Evolutionary conservation across 169 alveolate genomes (phyloP).

Genomic region (Cyclospora cayetanensis): DNA sequence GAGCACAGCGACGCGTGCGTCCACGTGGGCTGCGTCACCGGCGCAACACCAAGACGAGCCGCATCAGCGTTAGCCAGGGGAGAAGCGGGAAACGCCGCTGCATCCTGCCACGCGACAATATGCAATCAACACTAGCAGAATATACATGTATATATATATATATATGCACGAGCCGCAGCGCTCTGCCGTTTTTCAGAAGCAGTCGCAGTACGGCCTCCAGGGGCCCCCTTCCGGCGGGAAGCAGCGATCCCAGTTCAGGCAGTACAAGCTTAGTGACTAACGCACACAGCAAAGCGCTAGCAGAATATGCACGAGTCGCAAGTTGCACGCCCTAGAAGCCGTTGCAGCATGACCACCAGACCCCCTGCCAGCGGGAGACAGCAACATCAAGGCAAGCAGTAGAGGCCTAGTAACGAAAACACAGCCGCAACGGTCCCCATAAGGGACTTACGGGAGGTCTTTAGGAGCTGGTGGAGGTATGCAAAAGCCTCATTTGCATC

Average conservation of each 20-base stretch:
- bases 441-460: neutral
- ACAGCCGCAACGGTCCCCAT: neutral
- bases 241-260: neutral
- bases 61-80: neutral
- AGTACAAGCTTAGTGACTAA: neutral
- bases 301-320: no score
- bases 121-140: no score
- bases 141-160: no score
- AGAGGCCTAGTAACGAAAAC: neutral
- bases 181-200: no score
- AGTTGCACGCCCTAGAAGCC: no score
- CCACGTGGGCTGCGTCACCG: constrained; percentile 25
- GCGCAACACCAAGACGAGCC: constrained; percentile 20
- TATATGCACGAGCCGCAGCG: no score
- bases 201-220: neutral
- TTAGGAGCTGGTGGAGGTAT: neutral
- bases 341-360: neutral
- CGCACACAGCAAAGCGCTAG: neutral
- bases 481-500: neutral
- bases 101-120: no score
- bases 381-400: neutral
- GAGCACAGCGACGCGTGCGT: neutral
- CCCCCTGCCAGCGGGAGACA: neutral
- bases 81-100: neutral
- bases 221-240: neutral